Conservation (phyloP, 441 rosid genomes). For the Adansonia madagascariensis region DNA sequence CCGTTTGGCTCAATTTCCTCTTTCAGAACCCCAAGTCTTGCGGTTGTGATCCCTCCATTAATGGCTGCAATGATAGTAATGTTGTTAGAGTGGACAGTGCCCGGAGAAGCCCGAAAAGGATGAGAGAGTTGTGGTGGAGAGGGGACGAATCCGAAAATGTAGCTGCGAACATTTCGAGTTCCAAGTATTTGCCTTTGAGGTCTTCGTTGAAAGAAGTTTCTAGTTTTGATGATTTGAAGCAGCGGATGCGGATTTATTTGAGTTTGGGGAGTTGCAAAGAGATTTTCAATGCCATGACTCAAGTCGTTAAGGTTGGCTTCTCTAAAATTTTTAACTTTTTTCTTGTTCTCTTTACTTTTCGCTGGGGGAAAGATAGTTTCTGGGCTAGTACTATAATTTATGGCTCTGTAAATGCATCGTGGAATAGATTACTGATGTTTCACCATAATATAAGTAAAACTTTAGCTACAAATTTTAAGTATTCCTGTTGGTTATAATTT, state of each 20-base stretch:
- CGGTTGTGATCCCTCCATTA: slow-evolving; percentile 48
- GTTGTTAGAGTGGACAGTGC: slow-evolving; percentile 46
- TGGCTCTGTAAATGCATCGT: background rate
- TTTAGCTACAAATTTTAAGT: background rate
- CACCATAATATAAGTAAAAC: background rate
- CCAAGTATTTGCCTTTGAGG: slow-evolving; percentile 45
- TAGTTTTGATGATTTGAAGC: slow-evolving; percentile 82
- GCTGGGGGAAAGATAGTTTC: background rate
- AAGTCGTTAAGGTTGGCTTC: slow-evolving; percentile 60
- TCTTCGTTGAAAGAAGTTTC: slow-evolving; percentile 70
- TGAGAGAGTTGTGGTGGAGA: slow-evolving; percentile 56
- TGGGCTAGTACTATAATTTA: background rate
- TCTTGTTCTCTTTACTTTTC: background rate
- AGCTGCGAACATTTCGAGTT: slow-evolving; percentile 34
- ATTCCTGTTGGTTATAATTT: background rate
- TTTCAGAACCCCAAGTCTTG: slow-evolving; percentile 62
- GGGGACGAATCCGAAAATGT: slow-evolving; percentile 38
- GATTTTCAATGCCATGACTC: slow-evolving; percentile 64
- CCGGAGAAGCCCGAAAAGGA: slow-evolving; percentile 75
- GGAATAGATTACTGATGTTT: background rate
- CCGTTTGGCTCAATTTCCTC: slow-evolving; percentile 88
- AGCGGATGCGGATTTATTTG: slow-evolving; percentile 66
- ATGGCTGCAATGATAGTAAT: slow-evolving; percentile 24
- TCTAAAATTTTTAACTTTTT: background rate
- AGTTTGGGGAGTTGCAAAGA: slow-evolving; percentile 70